Conservation (phyloP, 352 stramenopile genomes). For the Ophiocytium majus region DNA sequence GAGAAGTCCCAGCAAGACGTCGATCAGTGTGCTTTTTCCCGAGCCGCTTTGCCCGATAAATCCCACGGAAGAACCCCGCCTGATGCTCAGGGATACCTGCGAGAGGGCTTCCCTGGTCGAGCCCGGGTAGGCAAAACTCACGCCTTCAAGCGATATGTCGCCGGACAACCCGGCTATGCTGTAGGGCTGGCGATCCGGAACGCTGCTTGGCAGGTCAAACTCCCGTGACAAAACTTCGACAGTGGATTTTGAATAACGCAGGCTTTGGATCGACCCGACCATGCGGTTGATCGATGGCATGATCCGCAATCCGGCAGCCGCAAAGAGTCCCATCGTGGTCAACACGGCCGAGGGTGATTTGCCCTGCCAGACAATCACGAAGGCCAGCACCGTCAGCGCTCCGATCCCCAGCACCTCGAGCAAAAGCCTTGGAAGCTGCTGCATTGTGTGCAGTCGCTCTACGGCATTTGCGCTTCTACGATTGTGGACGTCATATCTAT, state of each 20-base stretch:
- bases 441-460: too few relatives aligned
- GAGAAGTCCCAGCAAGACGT: background rate
- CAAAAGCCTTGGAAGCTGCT: background rate
- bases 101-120: background rate
- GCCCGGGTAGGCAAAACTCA: background rate
- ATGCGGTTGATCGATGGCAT: constrained; percentile 10
- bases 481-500: background rate
- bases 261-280: background rate
- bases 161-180: background rate
- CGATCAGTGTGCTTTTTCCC: constrained; percentile 1
- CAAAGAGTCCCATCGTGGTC: background rate
- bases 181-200: background rate
- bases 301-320: background rate
- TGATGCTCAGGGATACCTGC: background rate
- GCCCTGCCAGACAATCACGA: background rate
- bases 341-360: background rate
- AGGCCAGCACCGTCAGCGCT: background rate
- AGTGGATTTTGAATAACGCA: background rate
- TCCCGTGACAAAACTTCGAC: background rate
- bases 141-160: background rate
- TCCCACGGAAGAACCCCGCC: background rate
- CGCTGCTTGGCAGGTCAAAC: background rate
- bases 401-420: background rate
- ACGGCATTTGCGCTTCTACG: too few relatives aligned
- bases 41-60: background rate